Percentiles rank a stretch among this genome's conserved stretches.
Conservation (phyloP, 371 early-diverging fungal genomes). For the Gilbertella persicaria region DNA sequence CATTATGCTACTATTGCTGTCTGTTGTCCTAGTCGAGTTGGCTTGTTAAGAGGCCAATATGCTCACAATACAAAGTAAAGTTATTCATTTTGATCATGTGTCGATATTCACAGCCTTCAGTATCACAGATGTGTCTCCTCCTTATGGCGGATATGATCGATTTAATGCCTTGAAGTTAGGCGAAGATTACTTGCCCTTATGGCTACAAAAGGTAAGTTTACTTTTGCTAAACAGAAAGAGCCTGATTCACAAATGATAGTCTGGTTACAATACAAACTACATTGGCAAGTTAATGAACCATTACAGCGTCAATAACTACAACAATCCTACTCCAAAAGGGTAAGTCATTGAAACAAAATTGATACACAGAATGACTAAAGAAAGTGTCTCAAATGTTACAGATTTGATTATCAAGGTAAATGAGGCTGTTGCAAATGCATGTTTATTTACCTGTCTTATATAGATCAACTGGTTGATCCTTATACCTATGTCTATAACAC, state of each 20-base stretch:
- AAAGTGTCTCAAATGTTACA: conserved; percentile 2
- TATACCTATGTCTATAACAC: conserved; percentile 60
- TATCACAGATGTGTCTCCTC: conserved; percentile 57
- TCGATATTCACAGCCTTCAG: conserved; percentile 5
- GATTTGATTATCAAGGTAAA: conserved; percentile 36
- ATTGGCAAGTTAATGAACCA: conserved; percentile 72
- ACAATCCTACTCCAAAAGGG: conserved; percentile 42
- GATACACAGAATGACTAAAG: too few relatives aligned
- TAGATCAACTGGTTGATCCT: conserved; percentile 66
- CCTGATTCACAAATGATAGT: conserved; percentile 6
- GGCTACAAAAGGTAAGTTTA: conserved; percentile 30
- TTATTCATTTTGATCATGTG: not conserved
- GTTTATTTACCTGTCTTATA: not conserved
- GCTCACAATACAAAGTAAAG: conserved; percentile 63
- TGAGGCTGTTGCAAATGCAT: too few relatives aligned
- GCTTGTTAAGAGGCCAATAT: conserved; percentile 60
- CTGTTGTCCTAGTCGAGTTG: conserved; percentile 68
- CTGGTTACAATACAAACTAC: conserved; percentile 65
- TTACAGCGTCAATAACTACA: conserved; percentile 40
- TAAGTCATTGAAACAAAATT: too few relatives aligned
- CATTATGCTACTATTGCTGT: conserved; percentile 67
- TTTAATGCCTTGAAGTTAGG: conserved; percentile 50
- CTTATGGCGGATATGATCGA: conserved; percentile 59
- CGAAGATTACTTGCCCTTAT: conserved; percentile 50
- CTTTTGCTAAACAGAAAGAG: not conserved